phyloP scores from a whole-genome alignment of 1,139 yeast genomes.

The Petasospora rhodanensis region DNA sequence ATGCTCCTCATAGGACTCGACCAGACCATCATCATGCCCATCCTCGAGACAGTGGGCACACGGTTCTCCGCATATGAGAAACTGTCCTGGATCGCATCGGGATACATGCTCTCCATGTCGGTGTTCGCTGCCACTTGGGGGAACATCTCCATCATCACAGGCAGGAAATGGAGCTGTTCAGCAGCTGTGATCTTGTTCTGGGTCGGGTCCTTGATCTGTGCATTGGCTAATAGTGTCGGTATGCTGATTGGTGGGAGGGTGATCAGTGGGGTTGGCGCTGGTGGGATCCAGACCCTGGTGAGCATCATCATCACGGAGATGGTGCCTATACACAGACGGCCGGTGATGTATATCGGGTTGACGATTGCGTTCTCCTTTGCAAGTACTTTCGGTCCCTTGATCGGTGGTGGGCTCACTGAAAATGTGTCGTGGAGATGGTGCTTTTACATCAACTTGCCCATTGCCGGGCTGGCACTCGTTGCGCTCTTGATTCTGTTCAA shows the following conservation, averaged over 20 bases:
- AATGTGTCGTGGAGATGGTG: slow-evolving; percentile 75
- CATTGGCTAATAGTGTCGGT: slow-evolving; percentile 50
- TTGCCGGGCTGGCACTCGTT: slow-evolving; percentile 53
- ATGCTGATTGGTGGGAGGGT: slow-evolving; percentile 68
- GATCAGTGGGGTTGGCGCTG: slow-evolving; percentile 69
- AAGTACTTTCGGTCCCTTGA: slow-evolving; percentile 58
- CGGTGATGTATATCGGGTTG: slow-evolving; percentile 45
- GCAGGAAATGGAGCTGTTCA: slow-evolving; percentile 49
- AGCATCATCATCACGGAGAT: slow-evolving; percentile 56
- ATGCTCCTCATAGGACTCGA: slow-evolving; percentile 62
- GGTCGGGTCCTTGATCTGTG: slow-evolving; percentile 58
- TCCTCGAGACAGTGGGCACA: slow-evolving; percentile 50
- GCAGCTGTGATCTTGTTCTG: slow-evolving; percentile 52
- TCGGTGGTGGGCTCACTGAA: slow-evolving; percentile 64
- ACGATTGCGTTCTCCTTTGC: slow-evolving; percentile 54
- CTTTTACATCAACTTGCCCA: slow-evolving; percentile 65
- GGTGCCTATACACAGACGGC: slow-evolving; percentile 53
- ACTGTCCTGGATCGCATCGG: slow-evolving; percentile 59
- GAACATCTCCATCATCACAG: slow-evolving; percentile 54
- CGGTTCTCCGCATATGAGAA: slow-evolving; percentile 52
- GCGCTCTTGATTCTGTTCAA: slow-evolving; percentile 45
- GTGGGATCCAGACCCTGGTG: slow-evolving; percentile 59
- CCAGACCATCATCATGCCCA: slow-evolving; percentile 60
- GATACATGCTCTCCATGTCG: slow-evolving; percentile 56
- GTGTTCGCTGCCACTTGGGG: slow-evolving; percentile 60